Evolutionary conservation across 768 basidiomycete genomes (phyloP), one percentile per base, ranked within the genome.

Genomic region (Suillus luteus): DNA sequence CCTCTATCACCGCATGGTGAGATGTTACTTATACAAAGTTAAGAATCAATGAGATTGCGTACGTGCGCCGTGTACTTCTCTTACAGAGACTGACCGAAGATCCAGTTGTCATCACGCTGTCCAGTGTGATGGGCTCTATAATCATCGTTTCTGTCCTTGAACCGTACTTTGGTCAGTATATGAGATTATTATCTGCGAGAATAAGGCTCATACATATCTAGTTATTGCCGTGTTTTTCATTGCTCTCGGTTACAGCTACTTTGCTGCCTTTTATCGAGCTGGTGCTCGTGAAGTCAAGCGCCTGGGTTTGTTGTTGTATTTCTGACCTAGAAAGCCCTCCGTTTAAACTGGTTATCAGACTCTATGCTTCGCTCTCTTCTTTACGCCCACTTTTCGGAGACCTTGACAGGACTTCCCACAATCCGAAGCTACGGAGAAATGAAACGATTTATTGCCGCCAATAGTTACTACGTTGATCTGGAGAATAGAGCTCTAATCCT

Each of bases 371-470:
- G 91, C 43, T 90, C 89, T 2, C 76, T 88, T 11, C 80, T 93
- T 10, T 93, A 93, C 71, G 83, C 90, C 0, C 90, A 91, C 69
- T 90, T 93, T 70, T 85, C 89, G 0, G 92, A 93, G 73, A 90
- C 87, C 1, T 77, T 93, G 5, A 86, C 86, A 69, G 91, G 91
- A 17, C 77, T 88, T 35, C 80, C 86, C 0, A 91, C 89, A 6
- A 86, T 92, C 55, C 83, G 92, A 40, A 89, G 89, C 41, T 95
- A 91, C 66, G 86, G 88, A 40, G 85, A 85, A 68, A 79, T 83
- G 2, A 70, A 77, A 0, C 81, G 88, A 11, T 95, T 93, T 75
- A 75, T 88, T 27, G 72, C 76, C 14, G 83, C 88, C 55, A 92
- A 92, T 70, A 80, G 84, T 67, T 81, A 83, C 51, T 85, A 84